Evolutionary conservation across 73 alveolate species (phyloP).

Genomic region (Uronychia binucleata): DNA sequence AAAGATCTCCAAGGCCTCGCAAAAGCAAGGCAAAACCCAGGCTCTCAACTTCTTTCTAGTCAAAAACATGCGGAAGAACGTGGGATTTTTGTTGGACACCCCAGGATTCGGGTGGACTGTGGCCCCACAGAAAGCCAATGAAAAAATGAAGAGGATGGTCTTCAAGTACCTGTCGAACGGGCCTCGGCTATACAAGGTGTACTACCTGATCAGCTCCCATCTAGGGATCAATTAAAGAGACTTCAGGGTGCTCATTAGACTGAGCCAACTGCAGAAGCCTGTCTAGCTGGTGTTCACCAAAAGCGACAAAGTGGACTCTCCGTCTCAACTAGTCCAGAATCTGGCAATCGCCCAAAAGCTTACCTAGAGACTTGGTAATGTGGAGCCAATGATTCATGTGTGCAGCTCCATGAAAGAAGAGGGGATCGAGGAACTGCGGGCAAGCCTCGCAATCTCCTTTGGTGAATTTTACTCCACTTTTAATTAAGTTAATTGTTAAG

Average conservation of each 20-base stretch:
- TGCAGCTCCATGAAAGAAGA: background rate
- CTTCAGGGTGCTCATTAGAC: constrained; percentile 28
- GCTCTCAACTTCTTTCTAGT: constrained; percentile 27
- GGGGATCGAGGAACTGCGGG: background rate
- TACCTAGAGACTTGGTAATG: background rate
- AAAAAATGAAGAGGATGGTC: constrained; percentile 47
- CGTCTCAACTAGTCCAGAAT: background rate
- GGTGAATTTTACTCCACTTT: background rate
- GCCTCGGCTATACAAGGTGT: constrained; percentile 31
- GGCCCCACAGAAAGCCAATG: constrained; percentile 42
- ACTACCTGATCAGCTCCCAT: constrained; percentile 25
- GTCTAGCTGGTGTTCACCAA: constrained; percentile 55
- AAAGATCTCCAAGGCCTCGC: constrained; percentile 48
- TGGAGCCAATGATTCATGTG: background rate
- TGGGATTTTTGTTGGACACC: constrained; percentile 52
- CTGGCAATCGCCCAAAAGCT: background rate
- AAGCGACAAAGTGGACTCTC: constrained; percentile 18
- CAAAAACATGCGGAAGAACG: constrained; percentile 4
- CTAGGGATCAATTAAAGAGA: constrained; percentile 45
- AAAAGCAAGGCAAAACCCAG: constrained; percentile 45
- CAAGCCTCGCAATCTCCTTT: background rate
- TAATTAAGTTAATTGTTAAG: background rate
- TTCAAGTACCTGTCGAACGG: constrained; percentile 42
- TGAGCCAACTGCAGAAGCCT: constrained; percentile 33
- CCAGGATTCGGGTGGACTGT: constrained; percentile 59